Conservation (phyloP, 257 asterid genomes). For the Solanum clarkiae region DNA sequence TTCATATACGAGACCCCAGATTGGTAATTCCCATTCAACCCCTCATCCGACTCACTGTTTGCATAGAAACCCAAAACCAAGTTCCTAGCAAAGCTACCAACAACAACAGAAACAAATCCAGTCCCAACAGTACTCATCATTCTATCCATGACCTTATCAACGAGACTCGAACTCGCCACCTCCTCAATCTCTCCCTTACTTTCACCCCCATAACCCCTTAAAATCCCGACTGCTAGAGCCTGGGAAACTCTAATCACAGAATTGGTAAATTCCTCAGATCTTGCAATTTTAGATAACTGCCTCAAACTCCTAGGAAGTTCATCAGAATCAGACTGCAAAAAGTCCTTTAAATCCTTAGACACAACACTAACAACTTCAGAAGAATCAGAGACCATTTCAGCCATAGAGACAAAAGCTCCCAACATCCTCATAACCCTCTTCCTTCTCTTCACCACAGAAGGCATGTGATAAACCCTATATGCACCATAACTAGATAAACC, state of each 20-base stretch:
- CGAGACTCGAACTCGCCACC: slow-evolving; percentile 18
- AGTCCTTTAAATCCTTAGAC: slow-evolving; percentile 81
- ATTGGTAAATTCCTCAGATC: slow-evolving; percentile 50
- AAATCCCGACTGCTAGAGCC: slow-evolving; percentile 56
- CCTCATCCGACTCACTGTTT: slow-evolving; percentile 16
- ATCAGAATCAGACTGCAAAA: slow-evolving; percentile 63
- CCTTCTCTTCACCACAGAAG: slow-evolving; percentile 59
- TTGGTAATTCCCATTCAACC: slow-evolving; percentile 15
- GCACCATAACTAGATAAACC: slow-evolving; percentile 76
- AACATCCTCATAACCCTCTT: slow-evolving; percentile 38
- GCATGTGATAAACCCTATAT: slow-evolving; percentile 55
- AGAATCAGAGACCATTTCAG: slow-evolving; percentile 69
- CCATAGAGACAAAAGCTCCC: slow-evolving; percentile 52
- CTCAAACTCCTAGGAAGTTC: slow-evolving; percentile 80
- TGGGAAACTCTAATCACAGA: slow-evolving; percentile 40
- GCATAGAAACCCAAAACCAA: slow-evolving; percentile 66
- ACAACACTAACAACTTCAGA: slow-evolving; percentile 56
- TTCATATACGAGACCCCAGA: slow-evolving; percentile 3
- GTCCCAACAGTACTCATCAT: slow-evolving; percentile 73
- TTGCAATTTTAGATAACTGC: slow-evolving; percentile 71
- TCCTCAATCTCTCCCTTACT: slow-evolving; percentile 25
- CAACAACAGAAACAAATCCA: slow-evolving; percentile 67
- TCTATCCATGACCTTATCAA: slow-evolving; percentile 59
- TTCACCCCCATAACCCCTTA: slow-evolving; percentile 47
- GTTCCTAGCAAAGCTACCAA: slow-evolving; percentile 84